Base-by-base conservation (phyloP, 192 early-diverging fungal species). In the Backusella circina region DNA sequence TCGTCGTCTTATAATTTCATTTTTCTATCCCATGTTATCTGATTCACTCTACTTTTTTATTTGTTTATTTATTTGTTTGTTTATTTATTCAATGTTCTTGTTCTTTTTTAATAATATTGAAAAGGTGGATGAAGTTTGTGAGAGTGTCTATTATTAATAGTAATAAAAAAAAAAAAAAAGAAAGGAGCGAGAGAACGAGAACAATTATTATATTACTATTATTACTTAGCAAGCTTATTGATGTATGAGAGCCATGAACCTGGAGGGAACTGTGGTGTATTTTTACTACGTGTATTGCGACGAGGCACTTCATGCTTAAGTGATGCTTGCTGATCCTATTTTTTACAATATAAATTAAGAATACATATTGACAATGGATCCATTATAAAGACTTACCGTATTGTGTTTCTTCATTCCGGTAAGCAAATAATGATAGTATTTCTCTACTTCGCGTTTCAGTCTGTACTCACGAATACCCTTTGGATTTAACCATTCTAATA, bases 401-500 rank as follows among this genome's bases (percentile, higher is more conserved):
- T 80, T 79, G 68, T 87, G 86, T 64, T 86, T 85, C 51, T 86
- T 84, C 77, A 95, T 86, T 6, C 89, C 90, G 18, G 65, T 74
- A 0, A 79, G 69, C 5, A 93, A 68, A 3, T 79, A 54, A 6
- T 79, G 78, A 13, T 84, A 78, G 21, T 86, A 65, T 41, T 87
- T 82, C 10, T 88, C 85, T 23, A 95, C 75, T 77, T 91, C 89
- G 0, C 83, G 80, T 8, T 85, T 76, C 44, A 97, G 78, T 15
- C 79, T 81, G 65, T 84, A 77, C 72, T 98, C 96, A 13, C 95
- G 87, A 8, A 84, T 75, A 36, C 97, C 97, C 13, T 92, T 88
- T 13, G 85, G 74, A 73, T 97, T 94, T 31, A 97, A 83, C 94
- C 94, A 95, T 28, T 77, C 70, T 64, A 90, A 35, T 38, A 98